These are phyloP conservation scores for Fusarium mundagurra DNA, from an alignment of 2,329 filamentous ascomycete species.

Conservation along the genomic window DNA sequence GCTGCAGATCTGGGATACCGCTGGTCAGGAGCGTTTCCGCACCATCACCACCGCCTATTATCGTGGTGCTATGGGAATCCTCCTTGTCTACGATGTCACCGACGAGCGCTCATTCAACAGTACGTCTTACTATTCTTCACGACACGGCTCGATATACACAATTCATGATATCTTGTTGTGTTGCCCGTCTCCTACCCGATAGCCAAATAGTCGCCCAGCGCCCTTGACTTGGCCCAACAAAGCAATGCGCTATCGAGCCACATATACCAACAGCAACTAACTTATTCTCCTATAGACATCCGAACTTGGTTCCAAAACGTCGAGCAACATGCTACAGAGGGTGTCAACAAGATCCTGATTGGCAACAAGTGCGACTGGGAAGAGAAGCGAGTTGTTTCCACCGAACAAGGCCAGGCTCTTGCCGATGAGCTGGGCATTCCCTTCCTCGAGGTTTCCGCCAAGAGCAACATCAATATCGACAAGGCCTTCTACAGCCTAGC, in stretches of 20 bases:
- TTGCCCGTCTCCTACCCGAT: not conserved
- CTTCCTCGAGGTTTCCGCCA: slow-evolving; percentile 97
- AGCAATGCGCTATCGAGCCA: not conserved
- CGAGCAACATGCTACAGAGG: slow-evolving; percentile 96
- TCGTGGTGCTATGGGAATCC: slow-evolving; percentile 96
- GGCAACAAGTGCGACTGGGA: slow-evolving; percentile 99
- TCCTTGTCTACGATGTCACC: slow-evolving; percentile 98
- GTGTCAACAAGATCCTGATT: slow-evolving; percentile 99
- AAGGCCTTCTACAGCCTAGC: slow-evolving; percentile 97
- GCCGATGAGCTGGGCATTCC: slow-evolving; percentile 97
- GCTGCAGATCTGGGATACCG: slow-evolving; percentile 99
- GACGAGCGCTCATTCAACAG: slow-evolving; percentile 96
- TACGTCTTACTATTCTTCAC: slow-evolving; percentile 56
- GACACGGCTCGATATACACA: not conserved
- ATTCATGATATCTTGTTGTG: not conserved
- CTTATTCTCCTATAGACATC: slow-evolving; percentile 73
- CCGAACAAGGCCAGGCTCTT: slow-evolving; percentile 90
- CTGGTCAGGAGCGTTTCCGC: slow-evolving; percentile 96
- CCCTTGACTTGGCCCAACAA: slow-evolving; percentile 5
- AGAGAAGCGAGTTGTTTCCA: slow-evolving; percentile 95
- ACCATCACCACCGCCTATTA: slow-evolving; percentile 99
- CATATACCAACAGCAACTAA: slow-evolving; percentile 13
- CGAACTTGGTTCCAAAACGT: slow-evolving; percentile 99
- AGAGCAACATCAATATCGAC: slow-evolving; percentile 99
- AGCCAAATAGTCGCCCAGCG: not conserved